phyloP scores from a whole-genome alignment of 2,329 filamentous ascomycete genomes.

The Acrodontium crateriforme region DNA sequence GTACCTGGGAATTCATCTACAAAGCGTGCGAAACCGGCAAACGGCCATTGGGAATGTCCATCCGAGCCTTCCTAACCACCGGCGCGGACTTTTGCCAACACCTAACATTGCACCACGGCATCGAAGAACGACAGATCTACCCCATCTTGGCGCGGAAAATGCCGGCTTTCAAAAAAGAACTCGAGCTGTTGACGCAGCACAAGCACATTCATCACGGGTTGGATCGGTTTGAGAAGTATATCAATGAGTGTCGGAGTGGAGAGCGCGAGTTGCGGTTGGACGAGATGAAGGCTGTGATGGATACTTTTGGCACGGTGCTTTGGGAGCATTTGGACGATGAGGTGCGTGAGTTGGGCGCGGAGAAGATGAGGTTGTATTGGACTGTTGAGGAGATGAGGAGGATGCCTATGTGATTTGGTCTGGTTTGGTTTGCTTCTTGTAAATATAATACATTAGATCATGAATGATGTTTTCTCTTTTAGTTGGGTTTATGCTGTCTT shows the following conservation, averaged over 20 bases:
- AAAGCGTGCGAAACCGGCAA: conserved; percentile 45
- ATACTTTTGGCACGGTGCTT: conserved; percentile 62
- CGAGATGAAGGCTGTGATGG: conserved; percentile 58
- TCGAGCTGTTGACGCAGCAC: conserved; percentile 61
- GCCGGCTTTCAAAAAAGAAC: conserved; percentile 57
- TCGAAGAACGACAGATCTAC: conserved; percentile 74
- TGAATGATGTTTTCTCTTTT: too few species aligned
- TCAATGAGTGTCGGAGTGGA: conserved; percentile 32
- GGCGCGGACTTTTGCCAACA: conserved; percentile 58
- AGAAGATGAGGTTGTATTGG: conserved; percentile 83
- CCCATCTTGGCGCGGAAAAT: conserved; percentile 63
- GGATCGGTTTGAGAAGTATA: conserved; percentile 21
- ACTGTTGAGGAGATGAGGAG: conserved; percentile 56
- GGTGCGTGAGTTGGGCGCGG: conserved; percentile 61
- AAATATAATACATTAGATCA: too few species aligned
- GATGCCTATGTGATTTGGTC: conserved; percentile 47
- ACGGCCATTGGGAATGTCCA: conserved; percentile 49
- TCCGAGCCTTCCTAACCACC: conserved; percentile 52
- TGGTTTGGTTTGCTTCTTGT: too few species aligned
- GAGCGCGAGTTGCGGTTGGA: conserved; percentile 44
- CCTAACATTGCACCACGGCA: conserved; percentile 64
- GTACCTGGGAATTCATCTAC: conserved; percentile 59
- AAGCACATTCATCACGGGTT: conserved; percentile 56
- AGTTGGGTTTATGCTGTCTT: conserved; percentile 11
- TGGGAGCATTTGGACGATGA: conserved; percentile 79